Evolutionary conservation across 2,329 filamentous ascomycete species (phyloP).

Genomic region (Gaeumannomyces sp.): DNA sequence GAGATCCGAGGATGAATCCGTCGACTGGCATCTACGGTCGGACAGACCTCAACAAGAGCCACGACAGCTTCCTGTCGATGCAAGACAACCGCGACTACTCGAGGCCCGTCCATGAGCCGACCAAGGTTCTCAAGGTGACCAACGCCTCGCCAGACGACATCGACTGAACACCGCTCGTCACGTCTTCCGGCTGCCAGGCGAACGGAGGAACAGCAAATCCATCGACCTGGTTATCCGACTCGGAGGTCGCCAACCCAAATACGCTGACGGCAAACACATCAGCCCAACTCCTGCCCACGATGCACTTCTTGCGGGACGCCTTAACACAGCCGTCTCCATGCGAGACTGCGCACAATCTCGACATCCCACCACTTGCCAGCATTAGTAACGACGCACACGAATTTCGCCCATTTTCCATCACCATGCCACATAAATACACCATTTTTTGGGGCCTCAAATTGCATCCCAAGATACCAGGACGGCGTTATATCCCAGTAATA

Average conservation of each 20-base stretch:
- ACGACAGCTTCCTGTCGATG: slow-evolving; percentile 57
- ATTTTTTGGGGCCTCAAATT: slow-evolving; percentile 30
- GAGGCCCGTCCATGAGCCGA: slow-evolving; percentile 42
- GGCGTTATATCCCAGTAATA: slow-evolving; percentile 27
- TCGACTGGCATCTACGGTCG: slow-evolving; percentile 51
- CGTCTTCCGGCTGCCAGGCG: neutral
- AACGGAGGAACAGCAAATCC: neutral
- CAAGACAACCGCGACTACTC: slow-evolving; percentile 63
- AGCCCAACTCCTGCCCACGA: neutral
- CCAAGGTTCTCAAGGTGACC: slow-evolving; percentile 52
- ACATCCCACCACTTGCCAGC: slow-evolving; percentile 4
- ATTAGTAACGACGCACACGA: slow-evolving; percentile 28
- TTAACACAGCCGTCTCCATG: neutral
- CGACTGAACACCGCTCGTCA: neutral
- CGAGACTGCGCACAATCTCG: neutral
- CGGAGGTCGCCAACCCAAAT: neutral
- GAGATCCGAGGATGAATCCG: slow-evolving; percentile 59
- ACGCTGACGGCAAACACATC: neutral
- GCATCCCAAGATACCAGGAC: slow-evolving; percentile 38
- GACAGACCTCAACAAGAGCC: slow-evolving; percentile 45
- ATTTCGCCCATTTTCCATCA: slow-evolving; percentile 16
- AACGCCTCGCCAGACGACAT: slow-evolving; percentile 50
- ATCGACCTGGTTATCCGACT: neutral
- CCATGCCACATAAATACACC: slow-evolving; percentile 13
- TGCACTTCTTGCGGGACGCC: neutral